phyloP scores from a whole-genome alignment of 345 rosid genomes.

The Litchi chinensis region DNA sequence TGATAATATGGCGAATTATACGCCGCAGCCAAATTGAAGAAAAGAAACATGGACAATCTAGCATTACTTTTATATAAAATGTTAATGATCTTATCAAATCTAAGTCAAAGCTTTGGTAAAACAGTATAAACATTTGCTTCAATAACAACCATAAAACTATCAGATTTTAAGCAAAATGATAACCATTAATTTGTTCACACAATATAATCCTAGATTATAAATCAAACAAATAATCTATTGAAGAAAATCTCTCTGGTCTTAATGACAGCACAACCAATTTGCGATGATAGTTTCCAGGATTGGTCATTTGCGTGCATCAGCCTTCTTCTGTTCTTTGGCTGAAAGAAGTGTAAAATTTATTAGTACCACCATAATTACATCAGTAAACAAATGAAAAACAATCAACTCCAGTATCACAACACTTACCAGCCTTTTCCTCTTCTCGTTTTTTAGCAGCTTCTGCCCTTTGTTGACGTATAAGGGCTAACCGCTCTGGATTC shows the following conservation, averaged over 20 bases:
- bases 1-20: too few species aligned
- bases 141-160: neutral
- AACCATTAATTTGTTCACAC: neutral
- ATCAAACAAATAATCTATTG: neutral
- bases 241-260: neutral
- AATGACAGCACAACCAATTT: neutral
- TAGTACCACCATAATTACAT: neutral
- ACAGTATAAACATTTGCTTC: constrained; percentile 18
- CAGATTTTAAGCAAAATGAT: constrained; percentile 6
- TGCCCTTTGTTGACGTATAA: constrained; percentile 67
- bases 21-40: too few species aligned
- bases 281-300: constrained; percentile 6
- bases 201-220: constrained; percentile 11
- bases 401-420: neutral
- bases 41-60: too few species aligned
- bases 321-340: constrained; percentile 70
- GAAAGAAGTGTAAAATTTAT: constrained; percentile 25
- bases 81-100: too few species aligned
- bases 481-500: constrained; percentile 56
- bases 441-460: constrained; percentile 74
- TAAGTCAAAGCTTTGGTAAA: neutral
- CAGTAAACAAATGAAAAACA: neutral
- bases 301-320: constrained; percentile 60
- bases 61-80: too few species aligned
- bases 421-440: constrained; percentile 70